Evolutionary conservation across 805 yeast genomes (phyloP).

Genomic region (Pichia phayaonensis): DNA sequence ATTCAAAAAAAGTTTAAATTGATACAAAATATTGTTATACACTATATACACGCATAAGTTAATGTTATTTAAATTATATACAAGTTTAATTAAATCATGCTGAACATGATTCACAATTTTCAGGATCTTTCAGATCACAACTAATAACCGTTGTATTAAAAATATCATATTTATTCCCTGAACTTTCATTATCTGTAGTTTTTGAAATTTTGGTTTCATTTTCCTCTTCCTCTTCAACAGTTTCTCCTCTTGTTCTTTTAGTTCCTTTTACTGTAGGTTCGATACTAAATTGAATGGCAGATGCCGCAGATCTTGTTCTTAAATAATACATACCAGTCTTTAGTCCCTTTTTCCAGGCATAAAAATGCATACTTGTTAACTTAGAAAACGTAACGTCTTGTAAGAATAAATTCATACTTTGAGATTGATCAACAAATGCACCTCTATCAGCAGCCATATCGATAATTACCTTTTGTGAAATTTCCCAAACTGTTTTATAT

Average conservation of each 20-base stretch:
- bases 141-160: conserved; percentile 14
- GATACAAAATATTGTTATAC: no score
- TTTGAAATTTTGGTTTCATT: neutral
- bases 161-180: conserved; percentile 7
- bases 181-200: neutral
- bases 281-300: conserved; percentile 89
- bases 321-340: conserved; percentile 98
- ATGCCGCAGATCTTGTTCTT: conserved; percentile 95
- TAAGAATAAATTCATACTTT: conserved; percentile 83
- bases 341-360: conserved; percentile 97
- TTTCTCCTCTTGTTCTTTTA: neutral
- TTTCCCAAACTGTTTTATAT: conserved; percentile 97
- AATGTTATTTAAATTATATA: neutral
- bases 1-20: neutral
- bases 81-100: conserved; percentile 18
- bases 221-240: neutral
- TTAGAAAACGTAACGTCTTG: conserved; percentile 93
- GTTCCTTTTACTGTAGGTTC: conserved; percentile 30
- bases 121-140: conserved; percentile 21
- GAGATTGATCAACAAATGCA: conserved; percentile 81
- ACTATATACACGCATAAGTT: neutral
- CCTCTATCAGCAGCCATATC: conserved; percentile 82
- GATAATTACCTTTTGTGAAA: conserved; percentile 75
- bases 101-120: conserved; percentile 36
- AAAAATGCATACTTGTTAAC: conserved; percentile 95